These are phyloP conservation scores for Aeminium ludgeri DNA, from an alignment of 495 filamentous ascomycete genomes.

Conservation along the genomic window DNA sequence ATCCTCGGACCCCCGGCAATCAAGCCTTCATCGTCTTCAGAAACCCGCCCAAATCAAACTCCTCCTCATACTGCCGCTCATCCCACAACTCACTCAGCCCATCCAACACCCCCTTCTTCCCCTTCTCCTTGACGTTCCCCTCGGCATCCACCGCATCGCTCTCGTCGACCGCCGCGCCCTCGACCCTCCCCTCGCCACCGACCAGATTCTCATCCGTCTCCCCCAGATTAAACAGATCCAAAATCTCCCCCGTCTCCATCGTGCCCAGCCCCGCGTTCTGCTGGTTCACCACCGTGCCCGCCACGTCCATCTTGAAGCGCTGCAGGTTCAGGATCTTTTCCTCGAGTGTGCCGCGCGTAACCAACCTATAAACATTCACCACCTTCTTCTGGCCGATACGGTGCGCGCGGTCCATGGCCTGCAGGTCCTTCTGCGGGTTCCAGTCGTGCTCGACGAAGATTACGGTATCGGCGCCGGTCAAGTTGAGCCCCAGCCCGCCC, in stretches of 20 bases:
- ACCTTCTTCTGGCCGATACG: conserved; percentile 99
- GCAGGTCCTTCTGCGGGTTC: conserved; percentile 97
- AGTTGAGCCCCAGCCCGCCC: conserved; percentile 83
- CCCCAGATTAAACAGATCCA: conserved; percentile 88
- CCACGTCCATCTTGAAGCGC: conserved; percentile 99
- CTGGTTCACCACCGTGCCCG: conserved; percentile 94
- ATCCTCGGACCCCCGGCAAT: no score
- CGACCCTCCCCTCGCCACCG: conserved; percentile 27
- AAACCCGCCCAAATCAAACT: conserved; percentile 87
- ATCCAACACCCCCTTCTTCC: conserved; percentile 89
- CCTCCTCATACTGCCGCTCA: conserved; percentile 88
- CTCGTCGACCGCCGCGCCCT: conserved; percentile 32
- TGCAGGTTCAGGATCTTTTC: conserved; percentile 97
- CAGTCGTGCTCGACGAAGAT: conserved; percentile 99
- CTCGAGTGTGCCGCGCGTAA: conserved; percentile 88
- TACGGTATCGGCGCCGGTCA: conserved; percentile 94
- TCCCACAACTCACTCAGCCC: conserved; percentile 95
- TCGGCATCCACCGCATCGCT: conserved; percentile 90
- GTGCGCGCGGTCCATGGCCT: conserved; percentile 97
- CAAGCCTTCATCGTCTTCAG: conserved; percentile 61
- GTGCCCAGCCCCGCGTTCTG: conserved; percentile 88
- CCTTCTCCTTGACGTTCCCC: conserved; percentile 82
- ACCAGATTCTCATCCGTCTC: conserved; percentile 47
- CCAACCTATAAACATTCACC: conserved; percentile 94
- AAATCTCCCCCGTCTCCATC: conserved; percentile 96